Evolutionary conservation across 306 rosid genomes (phyloP).

Genomic region (Malus sieversii): DNA sequence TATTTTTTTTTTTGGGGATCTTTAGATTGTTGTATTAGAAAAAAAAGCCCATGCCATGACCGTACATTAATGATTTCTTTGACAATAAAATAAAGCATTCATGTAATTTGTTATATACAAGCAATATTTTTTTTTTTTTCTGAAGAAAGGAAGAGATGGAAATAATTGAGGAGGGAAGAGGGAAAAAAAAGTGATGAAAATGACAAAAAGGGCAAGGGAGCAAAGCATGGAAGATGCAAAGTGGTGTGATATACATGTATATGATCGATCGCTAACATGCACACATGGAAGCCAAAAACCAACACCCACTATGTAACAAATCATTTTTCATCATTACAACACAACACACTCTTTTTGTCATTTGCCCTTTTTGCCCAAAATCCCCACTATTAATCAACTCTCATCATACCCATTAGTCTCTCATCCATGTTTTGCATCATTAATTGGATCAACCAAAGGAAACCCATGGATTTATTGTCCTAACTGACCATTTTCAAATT

Average conservation of each 20-base stretch:
- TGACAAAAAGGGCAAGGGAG: constrained; percentile 39
- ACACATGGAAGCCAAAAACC: constrained; percentile 42
- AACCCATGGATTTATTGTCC: not conserved
- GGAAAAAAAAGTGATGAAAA: constrained; percentile 16
- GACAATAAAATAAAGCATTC: constrained; percentile 20
- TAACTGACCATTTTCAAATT: not conserved
- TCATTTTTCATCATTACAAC: constrained; percentile 46
- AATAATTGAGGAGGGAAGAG: not conserved
- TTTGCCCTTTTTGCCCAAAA: constrained; percentile 8
- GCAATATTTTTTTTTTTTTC: not conserved
- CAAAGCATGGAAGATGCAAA: constrained; percentile 33
- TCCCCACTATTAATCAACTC: constrained; percentile 46
- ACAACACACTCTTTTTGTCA: constrained; percentile 50
- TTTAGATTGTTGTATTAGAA: too few relatives aligned
- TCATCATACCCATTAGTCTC: constrained; percentile 24
- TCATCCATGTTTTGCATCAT: constrained; percentile 3
- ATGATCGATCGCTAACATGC: too few relatives aligned
- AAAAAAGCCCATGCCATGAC: constrained; percentile 3
- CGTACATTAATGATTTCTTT: constrained; percentile 32
- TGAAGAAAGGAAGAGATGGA: not conserved
- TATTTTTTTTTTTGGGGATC: too few relatives aligned
- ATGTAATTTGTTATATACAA: not conserved
- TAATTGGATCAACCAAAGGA: not conserved
- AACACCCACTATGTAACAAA: constrained; percentile 48
- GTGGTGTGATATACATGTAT: not conserved